Percentiles rank a stretch among this genome's conserved stretches.
phyloP scores from a whole-genome alignment of 495 filamentous ascomycete species.

The Penicillium lagena region DNA sequence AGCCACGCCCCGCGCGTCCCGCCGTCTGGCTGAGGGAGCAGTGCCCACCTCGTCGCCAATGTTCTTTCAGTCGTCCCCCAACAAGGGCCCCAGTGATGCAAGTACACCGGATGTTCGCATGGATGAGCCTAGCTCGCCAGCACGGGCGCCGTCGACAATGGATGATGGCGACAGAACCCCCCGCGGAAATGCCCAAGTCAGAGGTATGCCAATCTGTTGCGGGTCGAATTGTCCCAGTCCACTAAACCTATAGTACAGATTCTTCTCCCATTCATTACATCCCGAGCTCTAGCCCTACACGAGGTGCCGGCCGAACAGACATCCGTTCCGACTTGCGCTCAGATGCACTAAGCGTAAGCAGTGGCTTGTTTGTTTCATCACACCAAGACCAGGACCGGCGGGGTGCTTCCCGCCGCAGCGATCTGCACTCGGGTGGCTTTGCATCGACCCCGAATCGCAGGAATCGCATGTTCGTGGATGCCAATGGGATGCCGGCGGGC shows the following conservation, averaged over 20 bases:
- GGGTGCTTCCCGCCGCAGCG: conserved; percentile 56
- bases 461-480: conserved; percentile 73
- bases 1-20: conserved; percentile 40
- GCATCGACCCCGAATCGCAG: conserved; percentile 58
- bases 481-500: conserved; percentile 64
- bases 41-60: conserved; percentile 69
- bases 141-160: conserved; percentile 5
- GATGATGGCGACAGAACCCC: conserved; percentile 68
- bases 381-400: conserved; percentile 44
- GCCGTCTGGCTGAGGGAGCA: conserved; percentile 30
- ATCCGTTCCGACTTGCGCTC: conserved; percentile 48
- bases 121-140: conserved; percentile 50
- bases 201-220: conserved; percentile 48
- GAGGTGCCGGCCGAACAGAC: conserved; percentile 31
- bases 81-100: conserved; percentile 46
- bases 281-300: conserved; percentile 75
- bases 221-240: neutral
- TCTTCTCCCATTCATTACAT: conserved; percentile 89
- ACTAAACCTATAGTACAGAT: conserved; percentile 40
- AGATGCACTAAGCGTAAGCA: conserved; percentile 70
- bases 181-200: conserved; percentile 55
- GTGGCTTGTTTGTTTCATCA: conserved; percentile 75
- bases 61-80: conserved; percentile 75
- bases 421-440: conserved; percentile 73
- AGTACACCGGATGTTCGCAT: conserved; percentile 48